These are phyloP conservation scores for Globisporangium megalacanthum DNA, from an alignment of 352 stramenopile species.

Conservation along the genomic window DNA sequence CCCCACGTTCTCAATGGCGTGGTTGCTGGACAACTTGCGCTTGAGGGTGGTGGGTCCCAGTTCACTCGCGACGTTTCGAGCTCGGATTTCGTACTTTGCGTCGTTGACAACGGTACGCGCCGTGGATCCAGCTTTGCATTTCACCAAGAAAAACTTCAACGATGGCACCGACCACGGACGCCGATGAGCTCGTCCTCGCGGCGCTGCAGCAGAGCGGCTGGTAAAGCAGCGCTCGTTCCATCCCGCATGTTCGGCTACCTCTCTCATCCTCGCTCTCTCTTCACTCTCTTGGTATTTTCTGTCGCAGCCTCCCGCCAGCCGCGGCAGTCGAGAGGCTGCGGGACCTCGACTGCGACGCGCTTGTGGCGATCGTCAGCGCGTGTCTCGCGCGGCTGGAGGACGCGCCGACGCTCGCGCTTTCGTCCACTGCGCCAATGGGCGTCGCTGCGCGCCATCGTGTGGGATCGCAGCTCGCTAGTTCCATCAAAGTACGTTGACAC, in stretches of 20 bases:
- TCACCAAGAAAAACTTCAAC: slow-evolving; percentile 4
- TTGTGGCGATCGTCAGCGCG: slow-evolving; percentile 41
- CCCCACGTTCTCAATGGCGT: too few species aligned
- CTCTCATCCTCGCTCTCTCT: neutral
- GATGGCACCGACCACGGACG: slow-evolving; percentile 14
- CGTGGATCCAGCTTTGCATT: neutral
- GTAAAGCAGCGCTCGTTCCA: too few species aligned
- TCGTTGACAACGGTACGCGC: too few species aligned
- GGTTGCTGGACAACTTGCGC: too few species aligned
- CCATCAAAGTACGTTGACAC: slow-evolving; percentile 51
- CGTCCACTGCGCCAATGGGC: slow-evolving; percentile 26
- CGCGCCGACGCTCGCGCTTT: slow-evolving; percentile 15
- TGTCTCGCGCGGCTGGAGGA: slow-evolving; percentile 37
- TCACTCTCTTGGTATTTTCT: neutral
- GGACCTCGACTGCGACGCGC: slow-evolving; percentile 33
- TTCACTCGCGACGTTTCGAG: too few species aligned
- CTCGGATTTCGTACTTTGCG: too few species aligned
- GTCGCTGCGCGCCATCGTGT: slow-evolving; percentile 74
- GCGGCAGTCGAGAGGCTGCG: slow-evolving; percentile 1
- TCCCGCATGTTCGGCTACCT: too few species aligned
- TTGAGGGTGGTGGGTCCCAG: too few species aligned
- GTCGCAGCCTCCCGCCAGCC: slow-evolving; percentile 1
- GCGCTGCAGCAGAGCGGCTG: slow-evolving; percentile 47
- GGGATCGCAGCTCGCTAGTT: slow-evolving; percentile 61
- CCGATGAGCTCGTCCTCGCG: slow-evolving; percentile 37